Evolutionary conservation across 1,139 yeast species (phyloP), one percentile per base, ranked within the genome.

Genomic region (Wickerhamomyces sp.): DNA sequence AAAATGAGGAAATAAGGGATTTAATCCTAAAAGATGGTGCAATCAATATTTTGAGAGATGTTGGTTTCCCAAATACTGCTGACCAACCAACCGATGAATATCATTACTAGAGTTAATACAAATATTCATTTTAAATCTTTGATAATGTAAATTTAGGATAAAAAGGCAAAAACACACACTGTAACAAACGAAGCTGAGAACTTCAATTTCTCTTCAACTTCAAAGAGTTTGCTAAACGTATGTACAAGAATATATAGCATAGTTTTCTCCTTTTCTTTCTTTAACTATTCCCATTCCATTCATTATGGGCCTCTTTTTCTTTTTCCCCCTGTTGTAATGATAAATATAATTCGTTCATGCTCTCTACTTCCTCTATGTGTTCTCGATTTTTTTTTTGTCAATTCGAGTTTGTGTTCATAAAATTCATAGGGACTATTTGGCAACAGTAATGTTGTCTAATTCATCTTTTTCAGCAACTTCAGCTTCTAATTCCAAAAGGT

Each of bases 401-500:
- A 18, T 18, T 18, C 23, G 23, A 18, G 23, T 18, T 38, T 7
- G 7, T 31, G 11, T 23, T 15, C 18, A 15, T 15, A 14, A 10
- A 15, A n/a, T 37, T 13, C 27, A 30, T n/a, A 33, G 36, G 9
- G 29, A 32, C 31, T 42, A 47, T 45, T 43, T 47, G 33, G 45
- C 37, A 36, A 44, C 46, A 30, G 48, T 41, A 39, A 89, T 76
- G 76, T 87, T 85, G 76, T 91, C 96, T 63, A 93, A 80, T 65
- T 85, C 95, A 53, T 77, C 81, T 73, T 85, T 88, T 75, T 91
- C 99, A 57, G 79, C 76, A 44, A 84, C 85, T 69, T 89, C 97
- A 64, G 89, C 90, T 73, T 91, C 98, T 52, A 94, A 95, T 74
- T 91, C 97, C 65, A 91, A 78, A 54, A 91, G 75, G 75, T 86